phyloP scores from a whole-genome alignment of 768 basidiomycete genomes.

The Pleurotus pulmonarius region DNA sequence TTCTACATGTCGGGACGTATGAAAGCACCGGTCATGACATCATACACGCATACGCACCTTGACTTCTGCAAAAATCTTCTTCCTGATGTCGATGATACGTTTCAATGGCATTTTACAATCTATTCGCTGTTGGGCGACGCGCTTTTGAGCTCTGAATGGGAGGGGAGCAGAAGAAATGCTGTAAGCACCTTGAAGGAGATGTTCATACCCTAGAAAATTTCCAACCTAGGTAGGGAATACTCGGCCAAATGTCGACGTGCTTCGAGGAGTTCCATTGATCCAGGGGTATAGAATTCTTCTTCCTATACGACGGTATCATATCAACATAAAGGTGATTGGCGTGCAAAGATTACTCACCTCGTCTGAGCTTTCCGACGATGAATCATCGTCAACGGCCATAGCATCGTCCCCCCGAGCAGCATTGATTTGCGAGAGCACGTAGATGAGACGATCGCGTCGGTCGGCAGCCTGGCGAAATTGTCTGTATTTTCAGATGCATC shows the following conservation, averaged over 20 bases:
- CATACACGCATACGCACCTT: slow-evolving; percentile 49
- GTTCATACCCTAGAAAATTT: slow-evolving; percentile 55
- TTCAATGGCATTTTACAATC: slow-evolving; percentile 86
- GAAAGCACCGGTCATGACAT: neutral
- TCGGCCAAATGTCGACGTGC: slow-evolving; percentile 85
- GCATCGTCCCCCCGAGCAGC: slow-evolving; percentile 81
- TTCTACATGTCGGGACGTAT: slow-evolving; percentile 41
- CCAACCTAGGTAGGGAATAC: slow-evolving; percentile 93
- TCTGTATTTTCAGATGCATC: slow-evolving; percentile 9
- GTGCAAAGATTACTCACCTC: slow-evolving; percentile 41
- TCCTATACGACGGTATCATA: slow-evolving; percentile 40
- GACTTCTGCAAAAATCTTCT: slow-evolving; percentile 84
- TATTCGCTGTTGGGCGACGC: slow-evolving; percentile 88
- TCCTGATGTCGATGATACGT: slow-evolving; percentile 88
- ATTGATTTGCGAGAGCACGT: slow-evolving; percentile 91
- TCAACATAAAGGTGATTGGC: slow-evolving; percentile 4
- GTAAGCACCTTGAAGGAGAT: slow-evolving; percentile 74
- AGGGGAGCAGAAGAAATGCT: slow-evolving; percentile 35
- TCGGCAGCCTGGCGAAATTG: slow-evolving; percentile 76
- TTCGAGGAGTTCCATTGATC: slow-evolving; percentile 81
- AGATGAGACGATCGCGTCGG: slow-evolving; percentile 91
- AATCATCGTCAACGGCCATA: slow-evolving; percentile 70
- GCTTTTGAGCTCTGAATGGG: slow-evolving; percentile 86
- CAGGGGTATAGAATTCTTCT: slow-evolving; percentile 95
- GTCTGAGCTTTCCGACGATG: slow-evolving; percentile 69